Base-by-base conservation (phyloP, 306 rosid genomes). In the Cucurbita ficifolia region DNA sequence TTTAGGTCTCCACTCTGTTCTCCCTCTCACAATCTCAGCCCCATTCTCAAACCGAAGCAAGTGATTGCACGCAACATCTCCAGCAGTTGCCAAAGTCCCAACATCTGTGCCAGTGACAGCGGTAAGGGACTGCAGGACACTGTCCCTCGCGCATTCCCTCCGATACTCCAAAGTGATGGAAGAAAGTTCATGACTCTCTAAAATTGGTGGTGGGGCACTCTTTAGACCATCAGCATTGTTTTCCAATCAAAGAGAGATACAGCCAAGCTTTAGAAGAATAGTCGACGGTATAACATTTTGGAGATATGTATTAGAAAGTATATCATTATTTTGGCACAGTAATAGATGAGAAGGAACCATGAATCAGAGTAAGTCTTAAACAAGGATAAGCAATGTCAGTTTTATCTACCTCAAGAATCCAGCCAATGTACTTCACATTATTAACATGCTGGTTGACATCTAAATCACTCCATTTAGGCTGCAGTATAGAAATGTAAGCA, bases 341-440 rank as follows among this genome's bases (percentile, higher is more conserved):
- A 40, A 57, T 24, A 57, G 63, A 57, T 57, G 63, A 10, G 39
- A 22, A 24, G 63, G 11, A 53, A 54, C 29, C 36, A 56, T 22
- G 24, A 24, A 53, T 53, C 57, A 53, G 33, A 29, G 33, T 29
- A 29, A 29, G 0, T 29, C 33, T 29, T 29, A 29, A 29, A 29
- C 33, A 29, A 16, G n/a, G 16, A 62, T 63, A 18, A 38, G 71
- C 42, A 18, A 64, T 12, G 53, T 42, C 43, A 42, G 52, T 19
- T 65, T 61, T 22, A 24, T 70, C 35, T 84, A 94, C 99, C 99
- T 94, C 99, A 43, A 94, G 91, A 83, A 94, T 85, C 99, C 99
- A 94, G 83, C 97, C 99, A 86, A 94, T 84, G 88, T 94, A 94
- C 87, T 94, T 94, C 83, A 94, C 99, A 82, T 94, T 94, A 87